Conservation (phyloP, 768 basidiomycete genomes). For the Psilocybe cubensis region DNA sequence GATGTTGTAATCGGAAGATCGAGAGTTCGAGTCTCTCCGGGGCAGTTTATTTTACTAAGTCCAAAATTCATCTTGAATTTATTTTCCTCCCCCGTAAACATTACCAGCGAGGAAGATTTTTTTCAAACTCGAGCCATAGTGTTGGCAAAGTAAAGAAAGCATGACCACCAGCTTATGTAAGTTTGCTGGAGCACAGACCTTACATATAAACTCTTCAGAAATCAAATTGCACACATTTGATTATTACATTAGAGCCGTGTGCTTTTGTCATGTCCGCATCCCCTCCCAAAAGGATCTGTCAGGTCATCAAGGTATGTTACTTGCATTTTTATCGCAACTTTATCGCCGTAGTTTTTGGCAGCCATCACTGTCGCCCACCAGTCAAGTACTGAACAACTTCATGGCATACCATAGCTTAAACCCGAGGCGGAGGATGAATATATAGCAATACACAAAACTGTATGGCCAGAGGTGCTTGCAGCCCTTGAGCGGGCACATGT, state of each 20-base stretch:
- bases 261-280: background rate
- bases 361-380: background rate
- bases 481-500: constrained; percentile 66
- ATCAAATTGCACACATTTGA: background rate
- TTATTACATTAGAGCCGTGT: background rate
- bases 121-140: too few species aligned
- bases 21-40: constrained; percentile 19
- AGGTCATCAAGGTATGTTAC: constrained; percentile 63
- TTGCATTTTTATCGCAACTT: background rate
- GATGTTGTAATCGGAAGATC: constrained; percentile 17
- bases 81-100: too few species aligned
- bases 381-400: background rate
- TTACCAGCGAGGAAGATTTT: too few species aligned
- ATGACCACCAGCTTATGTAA: too few species aligned
- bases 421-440: constrained; percentile 55
- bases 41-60: constrained; percentile 3
- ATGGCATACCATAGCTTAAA: constrained; percentile 48
- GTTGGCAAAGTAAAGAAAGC: too few species aligned
- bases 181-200: too few species aligned
- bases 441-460: constrained; percentile 58
- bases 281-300: constrained; percentile 64
- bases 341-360: background rate
- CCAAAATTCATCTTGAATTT: too few species aligned
- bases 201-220: too few species aligned
- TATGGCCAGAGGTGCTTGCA: constrained; percentile 73